phyloP scores from a whole-genome alignment of 2,329 filamentous ascomycete species.

The Botrytis elliptica region DNA sequence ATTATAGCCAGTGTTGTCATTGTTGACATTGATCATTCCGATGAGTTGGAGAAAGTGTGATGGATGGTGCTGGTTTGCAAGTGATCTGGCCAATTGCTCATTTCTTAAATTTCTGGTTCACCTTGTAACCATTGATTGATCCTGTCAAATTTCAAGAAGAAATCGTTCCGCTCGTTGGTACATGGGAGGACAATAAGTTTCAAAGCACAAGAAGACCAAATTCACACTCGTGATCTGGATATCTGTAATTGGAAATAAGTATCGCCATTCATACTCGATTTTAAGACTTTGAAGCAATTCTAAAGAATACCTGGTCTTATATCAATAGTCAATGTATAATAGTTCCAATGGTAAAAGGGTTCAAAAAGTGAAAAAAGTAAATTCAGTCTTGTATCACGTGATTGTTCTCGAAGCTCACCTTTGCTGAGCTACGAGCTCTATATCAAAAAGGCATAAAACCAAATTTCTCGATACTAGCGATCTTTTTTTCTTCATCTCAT shows the following conservation, averaged over 20 bases:
- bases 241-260: neutral
- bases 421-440: neutral
- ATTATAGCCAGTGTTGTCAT: constrained; percentile 1
- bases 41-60: neutral
- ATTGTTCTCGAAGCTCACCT: neutral
- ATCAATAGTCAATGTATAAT: neutral
- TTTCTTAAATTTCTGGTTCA: neutral
- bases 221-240: neutral
- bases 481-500: neutral
- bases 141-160: neutral
- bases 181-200: neutral
- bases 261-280: neutral
- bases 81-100: neutral
- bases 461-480: neutral
- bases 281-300: neutral
- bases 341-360: neutral
- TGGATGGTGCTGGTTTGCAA: constrained; percentile 1
- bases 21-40: neutral
- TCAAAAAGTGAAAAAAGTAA: neutral
- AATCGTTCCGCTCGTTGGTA: neutral
- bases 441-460: neutral
- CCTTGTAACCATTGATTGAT: neutral
- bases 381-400: neutral
- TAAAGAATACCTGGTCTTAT: neutral
- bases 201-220: neutral